Evolutionary conservation across 163 green algal species (phyloP).

Genomic region (Smithsoniella earleae): DNA sequence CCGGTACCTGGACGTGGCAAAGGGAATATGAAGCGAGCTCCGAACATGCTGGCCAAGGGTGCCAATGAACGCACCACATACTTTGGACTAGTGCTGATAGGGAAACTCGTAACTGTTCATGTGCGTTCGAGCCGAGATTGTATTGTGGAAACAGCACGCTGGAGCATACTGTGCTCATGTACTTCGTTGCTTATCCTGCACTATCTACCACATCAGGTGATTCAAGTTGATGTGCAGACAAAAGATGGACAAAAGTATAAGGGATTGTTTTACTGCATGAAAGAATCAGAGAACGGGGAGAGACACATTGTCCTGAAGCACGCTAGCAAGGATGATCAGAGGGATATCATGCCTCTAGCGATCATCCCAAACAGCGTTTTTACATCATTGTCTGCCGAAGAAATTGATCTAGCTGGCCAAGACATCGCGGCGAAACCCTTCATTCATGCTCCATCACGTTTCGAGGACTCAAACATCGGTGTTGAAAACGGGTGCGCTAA

Average conservation of each 20-base stretch:
- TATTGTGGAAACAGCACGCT: background rate
- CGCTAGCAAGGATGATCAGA: background rate
- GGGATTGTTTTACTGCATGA: conserved; percentile 28
- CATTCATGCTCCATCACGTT: background rate
- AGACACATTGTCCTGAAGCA: conserved; percentile 10
- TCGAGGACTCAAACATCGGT: conserved; percentile 1
- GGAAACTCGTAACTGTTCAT: background rate
- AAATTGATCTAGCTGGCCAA: conserved; percentile 22
- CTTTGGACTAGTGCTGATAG: background rate
- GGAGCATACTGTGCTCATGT: background rate
- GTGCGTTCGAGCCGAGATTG: background rate
- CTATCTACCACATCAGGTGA: background rate
- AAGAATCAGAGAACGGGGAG: conserved; percentile 20
- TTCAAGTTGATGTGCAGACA: background rate
- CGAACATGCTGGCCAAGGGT: background rate
- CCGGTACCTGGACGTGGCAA: background rate
- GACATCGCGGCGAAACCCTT: conserved; percentile 12
- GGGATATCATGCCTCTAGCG: background rate
- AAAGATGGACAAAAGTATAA: conserved; percentile 15
- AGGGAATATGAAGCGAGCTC: background rate
- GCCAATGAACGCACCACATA: background rate
- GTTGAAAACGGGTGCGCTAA: background rate
- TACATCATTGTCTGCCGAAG: conserved; percentile 1
- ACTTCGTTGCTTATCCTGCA: no score
- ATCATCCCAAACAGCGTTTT: conserved; percentile 23